Percentiles rank a stretch among this genome's conserved stretches.
phyloP scores from a whole-genome alignment of 345 rosid genomes.

The Clausena lansium region DNA sequence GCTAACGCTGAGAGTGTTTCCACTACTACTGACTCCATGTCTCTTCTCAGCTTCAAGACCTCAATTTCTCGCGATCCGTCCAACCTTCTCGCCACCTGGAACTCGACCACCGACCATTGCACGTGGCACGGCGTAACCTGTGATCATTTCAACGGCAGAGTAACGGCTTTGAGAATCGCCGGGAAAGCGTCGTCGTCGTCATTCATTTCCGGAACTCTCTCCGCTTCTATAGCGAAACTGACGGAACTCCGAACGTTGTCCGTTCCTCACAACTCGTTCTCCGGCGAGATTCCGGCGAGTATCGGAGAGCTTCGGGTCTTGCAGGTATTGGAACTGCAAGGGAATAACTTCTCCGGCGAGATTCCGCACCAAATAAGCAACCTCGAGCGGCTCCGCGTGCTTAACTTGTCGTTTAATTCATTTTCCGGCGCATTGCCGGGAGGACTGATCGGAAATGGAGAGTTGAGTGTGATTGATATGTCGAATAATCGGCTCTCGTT shows the following conservation, averaged over 20 bases:
- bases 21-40: constrained; percentile 18
- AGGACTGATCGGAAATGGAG: constrained; percentile 39
- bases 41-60: constrained; percentile 48
- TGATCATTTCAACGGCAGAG: constrained; percentile 29
- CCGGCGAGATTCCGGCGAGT: constrained; percentile 49
- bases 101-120: constrained; percentile 30
- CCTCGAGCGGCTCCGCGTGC: constrained; percentile 31
- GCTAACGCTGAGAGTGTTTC: not conserved
- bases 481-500: constrained; percentile 49
- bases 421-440: constrained; percentile 44
- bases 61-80: constrained; percentile 41
- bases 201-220: constrained; percentile 28
- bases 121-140: constrained; percentile 56
- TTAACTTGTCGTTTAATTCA: constrained; percentile 55
- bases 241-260: constrained; percentile 36
- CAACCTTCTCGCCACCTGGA: constrained; percentile 46
- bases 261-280: constrained; percentile 37
- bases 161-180: constrained; percentile 32
- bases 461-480: constrained; percentile 44
- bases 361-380: constrained; percentile 44
- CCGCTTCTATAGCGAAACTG: constrained; percentile 34
- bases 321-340: constrained; percentile 53
- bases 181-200: not conserved
- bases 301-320: constrained; percentile 39
- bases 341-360: constrained; percentile 56